A percentile compares a stretch with the other conserved stretches of the same genome.
These are phyloP conservation scores for Medicago ruthenica DNA, from an alignment of 306 rosid species.

Conservation along the genomic window DNA sequence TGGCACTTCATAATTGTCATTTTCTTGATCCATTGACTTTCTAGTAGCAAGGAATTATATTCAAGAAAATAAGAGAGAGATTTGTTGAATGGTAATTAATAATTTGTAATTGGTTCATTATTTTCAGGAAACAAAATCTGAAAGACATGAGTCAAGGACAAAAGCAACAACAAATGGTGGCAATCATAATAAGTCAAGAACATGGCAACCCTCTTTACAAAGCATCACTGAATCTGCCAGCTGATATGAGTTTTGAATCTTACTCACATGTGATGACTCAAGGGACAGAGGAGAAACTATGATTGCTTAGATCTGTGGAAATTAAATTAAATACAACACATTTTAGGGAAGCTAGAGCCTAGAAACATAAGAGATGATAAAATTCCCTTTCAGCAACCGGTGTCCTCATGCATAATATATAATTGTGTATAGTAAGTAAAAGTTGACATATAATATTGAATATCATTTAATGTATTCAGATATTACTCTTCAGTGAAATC, in stretches of 20 bases:
- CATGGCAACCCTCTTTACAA: slow-evolving; percentile 84
- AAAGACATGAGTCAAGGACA: slow-evolving; percentile 65
- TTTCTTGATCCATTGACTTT: too few relatives aligned
- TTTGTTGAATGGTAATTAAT: neutral
- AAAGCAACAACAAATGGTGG: slow-evolving; percentile 45
- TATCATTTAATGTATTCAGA: slow-evolving; percentile 52
- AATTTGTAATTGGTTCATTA: neutral
- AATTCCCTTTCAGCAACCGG: slow-evolving; percentile 18
- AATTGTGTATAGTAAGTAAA: slow-evolving; percentile 60
- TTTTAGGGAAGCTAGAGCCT: slow-evolving; percentile 39
- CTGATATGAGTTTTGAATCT: slow-evolving; percentile 49
- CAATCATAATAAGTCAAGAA: slow-evolving; percentile 65
- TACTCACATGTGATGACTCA: slow-evolving; percentile 49
- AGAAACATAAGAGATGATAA: slow-evolving; percentile 36
- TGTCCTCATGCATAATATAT: slow-evolving; percentile 43
- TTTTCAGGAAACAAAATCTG: slow-evolving; percentile 61
- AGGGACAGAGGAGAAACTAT: slow-evolving; percentile 20
- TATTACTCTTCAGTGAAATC: slow-evolving; percentile 42
- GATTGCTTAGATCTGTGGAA: slow-evolving; percentile 48
- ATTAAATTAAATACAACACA: slow-evolving; percentile 41
- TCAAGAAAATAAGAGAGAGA: neutral
- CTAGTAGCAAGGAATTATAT: neutral
- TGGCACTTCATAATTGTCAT: too few relatives aligned
- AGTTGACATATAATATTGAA: slow-evolving; percentile 52
- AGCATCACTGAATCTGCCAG: slow-evolving; percentile 79